These are phyloP conservation scores for Salix suchowensis DNA, from an alignment of 345 rosid species.

Conservation along the genomic window DNA sequence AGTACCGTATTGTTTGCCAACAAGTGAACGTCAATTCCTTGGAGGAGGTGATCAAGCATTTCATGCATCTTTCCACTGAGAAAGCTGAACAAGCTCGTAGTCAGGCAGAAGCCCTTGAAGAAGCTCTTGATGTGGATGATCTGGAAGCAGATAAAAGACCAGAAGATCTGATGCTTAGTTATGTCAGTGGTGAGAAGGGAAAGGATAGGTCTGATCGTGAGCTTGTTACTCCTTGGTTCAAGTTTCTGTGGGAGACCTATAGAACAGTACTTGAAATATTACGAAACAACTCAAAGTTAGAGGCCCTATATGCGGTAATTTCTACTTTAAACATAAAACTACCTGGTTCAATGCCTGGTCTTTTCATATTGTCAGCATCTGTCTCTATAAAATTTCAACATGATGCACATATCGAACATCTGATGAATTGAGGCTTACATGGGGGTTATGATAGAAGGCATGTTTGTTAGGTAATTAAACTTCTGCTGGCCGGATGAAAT, in stretches of 20 bases:
- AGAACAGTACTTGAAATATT: slow-evolving; percentile 95
- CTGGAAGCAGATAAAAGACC: slow-evolving; percentile 98
- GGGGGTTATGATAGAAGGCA: neutral
- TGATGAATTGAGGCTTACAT: neutral
- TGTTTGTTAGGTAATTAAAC: neutral
- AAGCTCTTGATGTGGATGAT: slow-evolving; percentile 98
- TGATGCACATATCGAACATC: neutral
- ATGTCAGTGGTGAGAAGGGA: slow-evolving; percentile 98
- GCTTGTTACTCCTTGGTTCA: slow-evolving; percentile 98
- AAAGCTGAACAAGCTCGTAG: slow-evolving; percentile 95
- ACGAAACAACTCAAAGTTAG: slow-evolving; percentile 94
- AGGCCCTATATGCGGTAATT: slow-evolving; percentile 93
- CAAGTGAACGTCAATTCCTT: slow-evolving; percentile 91
- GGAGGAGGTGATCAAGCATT: slow-evolving; percentile 99
- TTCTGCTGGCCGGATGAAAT: neutral
- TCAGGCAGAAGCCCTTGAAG: slow-evolving; percentile 89
- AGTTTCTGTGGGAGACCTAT: slow-evolving; percentile 99
- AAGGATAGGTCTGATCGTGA: slow-evolving; percentile 98
- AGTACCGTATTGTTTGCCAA: slow-evolving; percentile 89
- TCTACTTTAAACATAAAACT: neutral
- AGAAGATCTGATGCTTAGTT: slow-evolving; percentile 94
- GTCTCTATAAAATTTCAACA: neutral
- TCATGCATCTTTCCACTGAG: slow-evolving; percentile 90
- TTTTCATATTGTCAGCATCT: neutral
- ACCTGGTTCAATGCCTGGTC: neutral